Base-by-base conservation (phyloP, 805 yeast species). In the Sungouiozyma ichnusensis region DNA sequence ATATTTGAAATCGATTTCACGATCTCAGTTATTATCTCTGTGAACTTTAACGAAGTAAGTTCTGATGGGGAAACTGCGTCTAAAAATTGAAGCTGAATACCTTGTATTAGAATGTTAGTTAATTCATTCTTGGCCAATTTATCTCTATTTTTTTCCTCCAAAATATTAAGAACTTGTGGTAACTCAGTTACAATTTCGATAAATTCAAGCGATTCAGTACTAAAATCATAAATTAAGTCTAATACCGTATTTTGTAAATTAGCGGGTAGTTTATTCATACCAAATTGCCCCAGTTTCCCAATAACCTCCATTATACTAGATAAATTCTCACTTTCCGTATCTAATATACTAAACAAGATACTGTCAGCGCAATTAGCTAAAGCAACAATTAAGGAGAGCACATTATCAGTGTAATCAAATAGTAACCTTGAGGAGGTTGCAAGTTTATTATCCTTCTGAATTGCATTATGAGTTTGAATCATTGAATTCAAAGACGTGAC, bases 351-450 rank as follows among this genome's bases (percentile, higher is more conserved):
- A 19, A 67, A 65, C 39, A 76, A 69, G n/a, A 83, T 71, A n/a
- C 72, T 77, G 18, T 76, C 79, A 7, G 81, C 73, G 11, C 79
- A 73, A 51, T 78, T 74, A 16, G 81, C 76, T 38, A 87, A 66
- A 1, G 81, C 81, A 16, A 79, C 77, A 5, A 79, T 60, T 42
- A 86, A 68, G 0, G 92, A 79, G 27, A 85, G 54, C 17, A 86
- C 54, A 55, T 85, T 85, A 49, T 86, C 95, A 3, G 79, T 67
- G 52, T 74, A 79, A 49, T 81, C 90, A 50, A 73, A 74, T 39
- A 83, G 60, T 44, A 79, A 54, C 35, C 70, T 67, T 34, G 64
- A 60, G 32, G 73, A 72, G 37, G 72, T 66, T 20, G 39, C 13
- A 37, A 37, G 41, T 16, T 43, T 37, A 33, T 40, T 38, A 31